These are phyloP conservation scores for Penicillium frequentans DNA, from an alignment of 2,329 filamentous ascomycete species.

Conservation along the genomic window DNA sequence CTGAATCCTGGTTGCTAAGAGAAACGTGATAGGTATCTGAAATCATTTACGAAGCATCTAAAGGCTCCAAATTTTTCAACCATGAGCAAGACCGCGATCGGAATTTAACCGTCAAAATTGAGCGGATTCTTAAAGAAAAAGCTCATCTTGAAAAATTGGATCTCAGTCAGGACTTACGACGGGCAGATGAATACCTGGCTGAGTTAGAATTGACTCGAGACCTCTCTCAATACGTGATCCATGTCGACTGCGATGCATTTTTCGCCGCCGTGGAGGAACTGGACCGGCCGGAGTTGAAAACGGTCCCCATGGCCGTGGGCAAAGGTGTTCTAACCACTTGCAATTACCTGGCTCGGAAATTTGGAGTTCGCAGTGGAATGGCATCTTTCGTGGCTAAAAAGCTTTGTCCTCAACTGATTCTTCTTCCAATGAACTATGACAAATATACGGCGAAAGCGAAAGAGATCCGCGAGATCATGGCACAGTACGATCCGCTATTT, in stretches of 20 bases:
- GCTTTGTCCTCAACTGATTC: conserved; percentile 80
- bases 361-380: conserved; percentile 92
- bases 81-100: conserved; percentile 84
- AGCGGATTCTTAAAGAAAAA: conserved; percentile 74
- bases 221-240: conserved; percentile 79
- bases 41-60: conserved; percentile 94
- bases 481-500: conserved; percentile 84
- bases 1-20: background rate
- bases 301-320: conserved; percentile 89
- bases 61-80: conserved; percentile 94
- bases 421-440: conserved; percentile 80
- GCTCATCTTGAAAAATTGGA: conserved; percentile 72
- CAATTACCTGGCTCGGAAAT: conserved; percentile 89
- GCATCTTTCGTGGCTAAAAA: conserved; percentile 94
- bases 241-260: conserved; percentile 97
- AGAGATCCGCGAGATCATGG: conserved; percentile 79
- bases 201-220: conserved; percentile 78
- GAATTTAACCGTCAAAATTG: conserved; percentile 80
- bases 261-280: conserved; percentile 91
- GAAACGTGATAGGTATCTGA: conserved; percentile 70
- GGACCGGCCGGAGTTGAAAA: conserved; percentile 77
- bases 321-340: conserved; percentile 68
- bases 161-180: conserved; percentile 68
- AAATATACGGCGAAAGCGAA: conserved; percentile 91
- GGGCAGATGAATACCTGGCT: conserved; percentile 76